Evolutionary conservation across 2,329 filamentous ascomycete species (phyloP).

Genomic region (Pyrenochaeta sp.): DNA sequence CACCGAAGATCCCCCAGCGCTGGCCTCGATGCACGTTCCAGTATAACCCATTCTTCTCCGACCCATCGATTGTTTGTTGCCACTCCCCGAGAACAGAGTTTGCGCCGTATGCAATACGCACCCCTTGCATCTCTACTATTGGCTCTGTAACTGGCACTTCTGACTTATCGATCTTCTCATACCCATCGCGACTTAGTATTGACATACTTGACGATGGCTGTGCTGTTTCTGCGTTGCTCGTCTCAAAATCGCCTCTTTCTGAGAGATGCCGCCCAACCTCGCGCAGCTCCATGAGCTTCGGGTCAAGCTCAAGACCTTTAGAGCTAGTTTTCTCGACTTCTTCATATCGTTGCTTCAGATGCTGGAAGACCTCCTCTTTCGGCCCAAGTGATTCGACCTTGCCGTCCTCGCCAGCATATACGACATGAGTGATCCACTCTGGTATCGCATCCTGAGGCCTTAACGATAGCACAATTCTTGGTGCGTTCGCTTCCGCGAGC

Average conservation of each 20-base stretch:
- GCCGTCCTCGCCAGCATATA: conserved; percentile 74
- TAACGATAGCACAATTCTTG: conserved; percentile 78
- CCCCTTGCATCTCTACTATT: conserved; percentile 86
- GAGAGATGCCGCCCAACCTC: conserved; percentile 41
- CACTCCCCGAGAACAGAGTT: conserved; percentile 84
- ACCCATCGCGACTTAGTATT: conserved; percentile 43
- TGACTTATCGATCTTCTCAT: conserved; percentile 31
- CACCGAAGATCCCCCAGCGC: conserved; percentile 90
- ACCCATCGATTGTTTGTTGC: conserved; percentile 66
- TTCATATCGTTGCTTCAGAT: conserved; percentile 43
- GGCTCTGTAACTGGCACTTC: conserved; percentile 64
- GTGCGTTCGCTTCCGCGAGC: conserved; percentile 71
- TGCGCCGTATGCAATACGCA: conserved; percentile 79
- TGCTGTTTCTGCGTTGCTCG: conserved; percentile 1
- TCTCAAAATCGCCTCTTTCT: conserved; percentile 40
- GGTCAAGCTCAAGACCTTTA: conserved; percentile 15
- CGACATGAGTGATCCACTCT: conserved; percentile 86
- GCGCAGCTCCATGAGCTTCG: conserved; percentile 33
- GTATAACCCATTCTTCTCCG: conserved; percentile 69
- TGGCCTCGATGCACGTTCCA: conserved; percentile 87
- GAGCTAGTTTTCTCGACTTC: conserved; percentile 24
- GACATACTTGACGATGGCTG: conserved; percentile 3
- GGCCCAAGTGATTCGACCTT: conserved; percentile 71
- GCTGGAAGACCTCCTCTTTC: conserved; percentile 68
- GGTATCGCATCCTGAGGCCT: conserved; percentile 88